Evolutionary conservation across 495 filamentous ascomycete species (phyloP), one percentile per base, ranked within the genome.

Genomic region (Aspergillus haitiensis): DNA sequence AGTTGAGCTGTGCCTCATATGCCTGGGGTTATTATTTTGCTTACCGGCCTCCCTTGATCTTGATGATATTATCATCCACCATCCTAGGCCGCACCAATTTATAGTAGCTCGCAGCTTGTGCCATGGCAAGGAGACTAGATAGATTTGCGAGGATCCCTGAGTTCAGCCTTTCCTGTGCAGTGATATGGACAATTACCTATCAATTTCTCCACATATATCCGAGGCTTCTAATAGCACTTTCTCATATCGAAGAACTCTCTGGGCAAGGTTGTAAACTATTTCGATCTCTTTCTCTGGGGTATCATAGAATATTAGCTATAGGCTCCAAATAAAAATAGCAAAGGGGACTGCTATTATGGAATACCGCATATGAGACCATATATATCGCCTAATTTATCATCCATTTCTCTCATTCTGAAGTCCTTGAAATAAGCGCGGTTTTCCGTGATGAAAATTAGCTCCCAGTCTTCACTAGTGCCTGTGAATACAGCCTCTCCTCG

Each of bases 381-480:
- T 35, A 95, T 84, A 71, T 98, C 92, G 2, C 95, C 95, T 53
- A 92, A 85, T 34, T 88, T 82, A 2, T 82, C 78, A 67, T 97
- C 93, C 77, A 98, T 80, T 55, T 92, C 88, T 56, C 78, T 78
- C 92, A 97, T 97, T 52, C 87, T 81, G 18, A 74, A 80, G 64
- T 90, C 96, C 64, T 97, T 98, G 76, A 93, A 98, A 68, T 95
- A 98, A 10, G 82, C 89, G 51, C 82, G 70, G 3, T 81, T 84
- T 31, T 88, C 86, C 2, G 87, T 89, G 35, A 81, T 78, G 65
- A 98, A 97, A 64, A 89, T 88, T 48, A 83, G 78, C 53, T 91
- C 84, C 94, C 95, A 98, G 0, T 78, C 73, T 8, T 76, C 64
- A 0, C 80, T 75, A 40, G 81, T 75, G 5, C 91, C 90, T 55